These are phyloP conservation scores for Taphrina populina DNA, from an alignment of 1,139 yeast genomes.

Conservation along the genomic window DNA sequence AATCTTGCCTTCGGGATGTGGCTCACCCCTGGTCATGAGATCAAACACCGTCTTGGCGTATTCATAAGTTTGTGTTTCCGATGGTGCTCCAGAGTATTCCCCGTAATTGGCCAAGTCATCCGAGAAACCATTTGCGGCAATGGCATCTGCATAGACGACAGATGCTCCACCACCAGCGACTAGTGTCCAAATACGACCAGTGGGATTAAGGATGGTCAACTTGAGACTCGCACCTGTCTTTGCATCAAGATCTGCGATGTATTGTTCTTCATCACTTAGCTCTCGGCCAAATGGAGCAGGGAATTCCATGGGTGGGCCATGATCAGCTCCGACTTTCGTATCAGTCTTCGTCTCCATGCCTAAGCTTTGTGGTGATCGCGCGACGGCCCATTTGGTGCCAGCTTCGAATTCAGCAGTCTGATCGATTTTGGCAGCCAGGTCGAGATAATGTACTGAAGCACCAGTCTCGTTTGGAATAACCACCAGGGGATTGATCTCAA, in stretches of 20 bases:
- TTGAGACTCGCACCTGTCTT: constrained; percentile 54
- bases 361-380: constrained; percentile 50
- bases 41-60: constrained; percentile 53
- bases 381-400: constrained; percentile 53
- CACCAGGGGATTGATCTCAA: constrained; percentile 52
- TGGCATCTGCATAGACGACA: constrained; percentile 53
- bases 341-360: constrained; percentile 44
- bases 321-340: constrained; percentile 45
- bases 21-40: constrained; percentile 50
- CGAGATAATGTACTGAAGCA: constrained; percentile 51
- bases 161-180: constrained; percentile 54
- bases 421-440: constrained; percentile 52
- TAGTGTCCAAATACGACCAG: constrained; percentile 52
- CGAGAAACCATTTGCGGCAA: constrained; percentile 52
- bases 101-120: constrained; percentile 52
- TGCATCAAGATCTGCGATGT: constrained; percentile 53
- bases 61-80: constrained; percentile 52
- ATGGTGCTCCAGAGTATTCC: constrained; percentile 53
- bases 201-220: constrained; percentile 50
- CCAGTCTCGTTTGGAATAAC: constrained; percentile 49
- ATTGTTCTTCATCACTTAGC: constrained; percentile 50
- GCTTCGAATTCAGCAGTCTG: constrained; percentile 55
- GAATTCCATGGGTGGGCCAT: constrained; percentile 53
- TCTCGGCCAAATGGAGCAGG: constrained; percentile 55
- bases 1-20: constrained; percentile 44